Conservation (phyloP, 129 eudicot genomes). For the Artemisia annua region DNA sequence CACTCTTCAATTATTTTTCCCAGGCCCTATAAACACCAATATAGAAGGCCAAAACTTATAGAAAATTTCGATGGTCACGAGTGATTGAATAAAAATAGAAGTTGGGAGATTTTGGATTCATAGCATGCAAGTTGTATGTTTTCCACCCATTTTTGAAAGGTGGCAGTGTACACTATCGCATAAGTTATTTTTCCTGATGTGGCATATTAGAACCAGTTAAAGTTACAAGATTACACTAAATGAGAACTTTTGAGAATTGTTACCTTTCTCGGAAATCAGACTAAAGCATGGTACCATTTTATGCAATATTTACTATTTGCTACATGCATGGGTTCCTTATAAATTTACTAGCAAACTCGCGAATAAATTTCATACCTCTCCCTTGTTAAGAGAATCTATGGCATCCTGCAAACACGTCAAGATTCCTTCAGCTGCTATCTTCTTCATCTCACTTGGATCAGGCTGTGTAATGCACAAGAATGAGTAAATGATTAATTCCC, state of each 20-base stretch:
- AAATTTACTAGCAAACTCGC: background rate
- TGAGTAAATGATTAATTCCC: background rate
- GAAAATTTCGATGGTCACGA: background rate
- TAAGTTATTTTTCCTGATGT: background rate
- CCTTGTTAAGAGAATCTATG: constrained; percentile 64
- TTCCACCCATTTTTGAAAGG: background rate
- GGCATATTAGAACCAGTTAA: background rate
- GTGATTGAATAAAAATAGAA: background rate
- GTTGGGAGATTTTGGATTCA: background rate
- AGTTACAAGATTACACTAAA: background rate
- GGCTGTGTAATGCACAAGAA: constrained; percentile 49
- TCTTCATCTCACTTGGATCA: constrained; percentile 62
- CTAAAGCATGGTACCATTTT: background rate
- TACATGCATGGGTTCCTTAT: background rate
- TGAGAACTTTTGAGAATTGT: background rate
- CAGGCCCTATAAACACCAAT: constrained; percentile 48
- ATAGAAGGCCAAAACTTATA: background rate
- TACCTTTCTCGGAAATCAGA: background rate
- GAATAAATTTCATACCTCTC: constrained; percentile 41
- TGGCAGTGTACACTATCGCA: too few species aligned
- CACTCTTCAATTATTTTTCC: constrained; percentile 70
- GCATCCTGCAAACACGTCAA: constrained; percentile 86
- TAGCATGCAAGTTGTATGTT: background rate
- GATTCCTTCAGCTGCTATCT: constrained; percentile 84
- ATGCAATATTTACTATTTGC: background rate